These are phyloP conservation scores for Linanthus parryae DNA, from an alignment of 148 eudicot genomes.

Conservation along the genomic window DNA sequence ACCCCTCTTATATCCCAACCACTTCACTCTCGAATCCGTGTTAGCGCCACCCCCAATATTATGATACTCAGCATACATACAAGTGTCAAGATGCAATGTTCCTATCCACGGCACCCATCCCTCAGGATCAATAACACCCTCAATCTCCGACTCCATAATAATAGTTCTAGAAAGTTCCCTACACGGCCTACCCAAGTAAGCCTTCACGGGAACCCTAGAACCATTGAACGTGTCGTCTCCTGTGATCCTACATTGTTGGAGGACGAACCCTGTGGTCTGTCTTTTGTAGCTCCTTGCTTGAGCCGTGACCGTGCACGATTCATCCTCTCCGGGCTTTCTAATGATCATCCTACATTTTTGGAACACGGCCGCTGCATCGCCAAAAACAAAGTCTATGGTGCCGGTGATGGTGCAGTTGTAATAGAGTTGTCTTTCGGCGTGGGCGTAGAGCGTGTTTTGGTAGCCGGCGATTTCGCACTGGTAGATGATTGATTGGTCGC, in stretches of 20 bases:
- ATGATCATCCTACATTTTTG: slow-evolving; percentile 50
- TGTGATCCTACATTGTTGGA: slow-evolving; percentile 40
- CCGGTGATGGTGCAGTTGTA: slow-evolving; percentile 58
- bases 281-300: slow-evolving; percentile 30
- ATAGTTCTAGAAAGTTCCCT: slow-evolving; percentile 34
- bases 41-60: slow-evolving; percentile 49
- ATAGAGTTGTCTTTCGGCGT: slow-evolving; percentile 52
- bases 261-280: slow-evolving; percentile 24
- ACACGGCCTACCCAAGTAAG: slow-evolving; percentile 52
- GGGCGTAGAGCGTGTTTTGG: slow-evolving; percentile 52
- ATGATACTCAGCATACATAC: slow-evolving; percentile 39
- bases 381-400: slow-evolving; percentile 57
- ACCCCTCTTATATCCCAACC: slow-evolving; percentile 41
- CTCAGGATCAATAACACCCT: slow-evolving; percentile 27
- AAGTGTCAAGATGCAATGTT: slow-evolving; percentile 19
- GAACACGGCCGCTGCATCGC: slow-evolving; percentile 49
- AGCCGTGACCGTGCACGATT: slow-evolving; percentile 46
- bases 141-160: slow-evolving; percentile 35
- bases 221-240: slow-evolving; percentile 17
- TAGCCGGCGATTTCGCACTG: slow-evolving; percentile 34
- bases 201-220: slow-evolving; percentile 7
- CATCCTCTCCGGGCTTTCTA: slow-evolving; percentile 35
- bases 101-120: slow-evolving; percentile 54
- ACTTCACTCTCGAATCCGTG: slow-evolving; percentile 27
- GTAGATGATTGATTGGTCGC: slow-evolving; percentile 24